Evolutionary conservation across 2,329 filamentous ascomycete species (phyloP), one percentile per base, ranked within the genome.

Genomic region (Colletotrichum chrysophilum): DNA sequence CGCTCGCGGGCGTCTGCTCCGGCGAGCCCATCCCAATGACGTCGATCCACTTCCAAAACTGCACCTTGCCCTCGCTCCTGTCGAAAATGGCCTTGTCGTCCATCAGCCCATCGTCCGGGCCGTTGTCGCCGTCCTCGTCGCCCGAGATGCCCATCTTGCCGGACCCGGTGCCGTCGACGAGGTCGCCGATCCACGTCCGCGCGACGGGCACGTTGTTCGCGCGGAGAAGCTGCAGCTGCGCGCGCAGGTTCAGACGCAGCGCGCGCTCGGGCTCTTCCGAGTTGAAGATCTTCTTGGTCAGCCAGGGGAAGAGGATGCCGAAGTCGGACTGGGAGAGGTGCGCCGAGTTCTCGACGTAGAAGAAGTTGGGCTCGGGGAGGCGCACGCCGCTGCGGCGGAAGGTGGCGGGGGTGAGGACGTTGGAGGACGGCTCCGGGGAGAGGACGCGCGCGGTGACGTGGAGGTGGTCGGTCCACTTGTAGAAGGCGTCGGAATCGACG

Each of bases 321-420:
- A 97, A 97, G 81, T 98, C 95, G 24, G 92, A 94, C 84, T 97
- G 95, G 74, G 91, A 95, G 30, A 97, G 89, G 82, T 98, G 95
- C 0, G 95, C 94, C n/a, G 93, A 94, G 60, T 90, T 87, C 16
- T 88, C 82, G 4, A 95, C 92, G 82, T 95, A 96, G 85, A 94
- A 97, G 80, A 96, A 91, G 78, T 93, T 90, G 6, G 95, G 93
- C 71, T 88, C 86, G 1, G 85, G 79, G 16, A 90, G 83, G 34
- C 79, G 80, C 61, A 86, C 82, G 10, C 87, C 87, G 70, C 85
- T 85, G 5, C 84, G 84, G 4, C 86, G 83, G 77, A 87, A 87
- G 12, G 86, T 77, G 5, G 84, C 80, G 1, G 88, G 79, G 2
- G 84, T 81, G 3, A 91, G 88, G 0, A 82, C 78, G 34, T 82